Base-by-base conservation (phyloP, 257 asterid genomes). In the Gentiana straminea region DNA sequence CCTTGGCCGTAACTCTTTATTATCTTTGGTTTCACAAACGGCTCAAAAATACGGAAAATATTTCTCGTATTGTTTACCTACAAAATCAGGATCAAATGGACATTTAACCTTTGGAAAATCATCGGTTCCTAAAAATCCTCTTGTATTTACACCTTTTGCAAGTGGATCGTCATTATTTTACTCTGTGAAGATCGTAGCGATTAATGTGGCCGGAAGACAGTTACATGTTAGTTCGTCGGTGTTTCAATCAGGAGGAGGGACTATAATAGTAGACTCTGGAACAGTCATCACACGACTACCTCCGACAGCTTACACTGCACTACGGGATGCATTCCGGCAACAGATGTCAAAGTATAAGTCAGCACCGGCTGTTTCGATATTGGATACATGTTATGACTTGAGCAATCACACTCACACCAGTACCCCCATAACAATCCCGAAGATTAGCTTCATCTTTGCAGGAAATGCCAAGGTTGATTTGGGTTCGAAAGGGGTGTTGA, bases 21-120 rank as follows among this genome's bases (percentile, higher is more conserved):
- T n/a, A 2, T 89, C 97, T 2, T 2, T 86, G 2, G 78, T 83
- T 0, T 81, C 93, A 13, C 97, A 86, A 64, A 81, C 93, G 9
- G 70, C 82, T 0, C 7, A 15, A 4, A 80, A 77, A 7, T 84
- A 77, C 7, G 85, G 84, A 1, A 77, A 69, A 58, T 68, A 69
- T 59, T 89, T 89, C 77, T 89, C 94, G 6, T 89, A 89, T 35
- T 84, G 94, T 71, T 84, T 89, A 36, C 94, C 95, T 1, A 64
- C 81, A 1, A 51, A 57, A 2, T 36, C 87, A 5, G 77, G 85
- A 45, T 68, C 84, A 10, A 72, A 79, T 6, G 95, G 95, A 13
- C 79, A 81, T 64, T 64, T 86, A 73, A 61, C 86, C 2, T 78
- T 89, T 9, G 95, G 95, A n/a, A 71, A 66, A 7, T 24, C 15